phyloP scores from a whole-genome alignment of 208 protist genomes.

The Tritrichomonas foetus region DNA sequence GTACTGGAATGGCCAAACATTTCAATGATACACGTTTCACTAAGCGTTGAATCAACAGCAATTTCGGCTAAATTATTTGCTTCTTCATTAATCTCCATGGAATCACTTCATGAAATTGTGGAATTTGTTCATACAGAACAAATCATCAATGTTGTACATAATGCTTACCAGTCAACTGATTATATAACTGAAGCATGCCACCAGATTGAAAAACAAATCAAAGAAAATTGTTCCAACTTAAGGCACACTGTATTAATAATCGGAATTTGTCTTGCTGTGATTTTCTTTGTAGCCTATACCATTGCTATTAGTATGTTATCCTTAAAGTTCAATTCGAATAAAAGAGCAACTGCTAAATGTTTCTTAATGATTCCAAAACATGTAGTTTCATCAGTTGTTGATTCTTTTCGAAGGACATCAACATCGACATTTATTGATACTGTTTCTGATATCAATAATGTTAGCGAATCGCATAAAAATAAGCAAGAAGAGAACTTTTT shows the following conservation, averaged over 20 bases:
- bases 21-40: no score
- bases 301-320: background rate
- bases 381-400: background rate
- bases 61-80: no score
- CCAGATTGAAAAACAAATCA: no score
- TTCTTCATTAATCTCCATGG: no score
- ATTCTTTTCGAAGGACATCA: background rate
- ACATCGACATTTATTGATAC: background rate
- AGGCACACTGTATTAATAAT: background rate
- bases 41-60: no score
- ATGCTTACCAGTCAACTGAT: no score
- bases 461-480: background rate
- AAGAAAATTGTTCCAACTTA: no score
- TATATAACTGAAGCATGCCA: no score
- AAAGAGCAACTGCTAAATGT: background rate
- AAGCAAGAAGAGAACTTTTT: slow-evolving; percentile 39
- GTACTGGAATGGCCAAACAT: no score
- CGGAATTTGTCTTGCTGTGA: background rate
- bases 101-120: no score
- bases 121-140: no score
- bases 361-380: slow-evolving; percentile 25
- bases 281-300: background rate
- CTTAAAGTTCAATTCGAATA: background rate
- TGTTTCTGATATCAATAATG: background rate
- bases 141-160: no score